phyloP scores from a whole-genome alignment of 768 basidiomycete species.

The Rhizopogon vesiculosus region DNA sequence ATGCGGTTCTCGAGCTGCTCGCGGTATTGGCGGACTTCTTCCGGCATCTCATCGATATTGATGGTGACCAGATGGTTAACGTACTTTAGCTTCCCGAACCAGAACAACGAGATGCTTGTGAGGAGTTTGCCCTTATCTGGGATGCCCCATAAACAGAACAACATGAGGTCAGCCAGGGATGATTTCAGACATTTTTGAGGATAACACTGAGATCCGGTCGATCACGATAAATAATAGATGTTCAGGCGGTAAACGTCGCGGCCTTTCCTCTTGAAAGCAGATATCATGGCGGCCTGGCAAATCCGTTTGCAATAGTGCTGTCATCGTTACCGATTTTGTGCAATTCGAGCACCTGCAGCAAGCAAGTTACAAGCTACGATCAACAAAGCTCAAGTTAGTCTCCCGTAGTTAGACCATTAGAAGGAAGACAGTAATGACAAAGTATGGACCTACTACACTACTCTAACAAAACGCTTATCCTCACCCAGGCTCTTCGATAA shows the following conservation, averaged over 20 bases:
- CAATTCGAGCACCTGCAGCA: too few relatives aligned
- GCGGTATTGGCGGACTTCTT: conserved; percentile 66
- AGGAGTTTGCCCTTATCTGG: conserved; percentile 90
- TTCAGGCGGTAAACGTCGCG: conserved; percentile 86
- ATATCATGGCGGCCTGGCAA: conserved; percentile 46
- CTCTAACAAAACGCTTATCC: too few relatives aligned
- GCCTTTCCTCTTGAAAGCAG: conserved; percentile 88
- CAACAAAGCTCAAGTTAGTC: too few relatives aligned
- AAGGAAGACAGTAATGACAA: too few relatives aligned
- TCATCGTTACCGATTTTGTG: conserved; percentile 10
- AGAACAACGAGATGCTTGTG: conserved; percentile 89
- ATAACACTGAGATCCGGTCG: conserved; percentile 96
- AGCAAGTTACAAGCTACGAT: too few relatives aligned
- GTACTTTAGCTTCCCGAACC: conserved; percentile 79
- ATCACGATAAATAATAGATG: conserved; percentile 89
- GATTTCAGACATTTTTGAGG: conserved; percentile 67
- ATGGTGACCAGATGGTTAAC: conserved; percentile 88
- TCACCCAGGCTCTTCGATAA: too few relatives aligned
- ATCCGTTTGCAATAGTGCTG: conserved; percentile 48
- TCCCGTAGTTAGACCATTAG: too few relatives aligned
- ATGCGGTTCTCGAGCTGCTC: conserved; percentile 76
- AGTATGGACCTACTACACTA: too few relatives aligned
- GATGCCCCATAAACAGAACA: conserved; percentile 60
- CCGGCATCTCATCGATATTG: conserved; percentile 77
- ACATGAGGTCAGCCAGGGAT: too few relatives aligned